These are phyloP conservation scores for Trypethelium eluteriae DNA, from an alignment of 495 filamentous ascomycete species.

Conservation along the genomic window DNA sequence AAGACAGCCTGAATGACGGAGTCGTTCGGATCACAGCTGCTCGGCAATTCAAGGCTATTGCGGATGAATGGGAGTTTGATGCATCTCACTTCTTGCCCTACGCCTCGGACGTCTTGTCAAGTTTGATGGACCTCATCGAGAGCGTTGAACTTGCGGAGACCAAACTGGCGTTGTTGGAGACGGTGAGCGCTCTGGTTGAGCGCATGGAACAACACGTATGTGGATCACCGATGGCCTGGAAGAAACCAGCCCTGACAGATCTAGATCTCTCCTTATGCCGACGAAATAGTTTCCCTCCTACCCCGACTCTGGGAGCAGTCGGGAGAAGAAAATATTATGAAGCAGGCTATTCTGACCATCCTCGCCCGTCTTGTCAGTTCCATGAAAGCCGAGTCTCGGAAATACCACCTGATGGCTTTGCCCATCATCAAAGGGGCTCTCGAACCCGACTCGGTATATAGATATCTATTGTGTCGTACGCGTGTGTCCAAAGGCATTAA, in stretches of 20 bases:
- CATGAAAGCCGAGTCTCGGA: conserved; percentile 63
- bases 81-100: conserved; percentile 63
- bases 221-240: not conserved
- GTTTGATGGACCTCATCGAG: conserved; percentile 65
- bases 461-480: not conserved
- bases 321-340: conserved; percentile 77
- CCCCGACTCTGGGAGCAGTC: conserved; percentile 77
- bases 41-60: conserved; percentile 65
- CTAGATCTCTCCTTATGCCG: conserved; percentile 62
- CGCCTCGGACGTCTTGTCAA: conserved; percentile 57
- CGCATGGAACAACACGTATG: conserved; percentile 68
- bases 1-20: conserved; percentile 74
- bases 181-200: conserved; percentile 68
- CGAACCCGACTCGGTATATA: conserved; percentile 58
- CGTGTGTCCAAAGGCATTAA: conserved; percentile 13
- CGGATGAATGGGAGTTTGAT: conserved; percentile 78
- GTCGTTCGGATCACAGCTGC: conserved; percentile 90
- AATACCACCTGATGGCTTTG: conserved; percentile 65
- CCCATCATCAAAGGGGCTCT: conserved; percentile 73
- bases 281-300: conserved; percentile 70
- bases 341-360: conserved; percentile 81
- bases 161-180: conserved; percentile 77
- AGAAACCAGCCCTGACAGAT: conserved; percentile 12
- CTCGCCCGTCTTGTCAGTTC: conserved; percentile 69
- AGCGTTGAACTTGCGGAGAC: conserved; percentile 80